These are phyloP conservation scores for Pichia heedii DNA, from an alignment of 805 yeast species.

Conservation along the genomic window DNA sequence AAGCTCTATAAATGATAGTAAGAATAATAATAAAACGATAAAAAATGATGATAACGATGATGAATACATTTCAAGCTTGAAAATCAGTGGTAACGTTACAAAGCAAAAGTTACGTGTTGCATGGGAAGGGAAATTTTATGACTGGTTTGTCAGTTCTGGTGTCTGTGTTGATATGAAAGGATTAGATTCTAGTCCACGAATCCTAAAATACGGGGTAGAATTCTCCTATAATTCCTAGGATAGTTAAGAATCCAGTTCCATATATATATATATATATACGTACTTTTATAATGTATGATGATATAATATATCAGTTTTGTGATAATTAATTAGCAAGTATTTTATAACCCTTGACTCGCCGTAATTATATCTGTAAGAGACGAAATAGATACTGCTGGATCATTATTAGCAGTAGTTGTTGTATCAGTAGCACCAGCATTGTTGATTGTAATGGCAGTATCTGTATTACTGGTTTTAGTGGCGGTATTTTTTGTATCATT, in stretches of 20 bases:
- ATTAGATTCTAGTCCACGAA: constrained; percentile 32
- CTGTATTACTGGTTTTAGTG: too few relatives aligned
- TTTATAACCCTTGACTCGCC: not conserved
- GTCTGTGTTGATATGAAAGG: constrained; percentile 40
- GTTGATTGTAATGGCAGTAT: too few relatives aligned
- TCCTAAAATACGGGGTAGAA: constrained; percentile 48
- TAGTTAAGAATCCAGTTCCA: too few relatives aligned
- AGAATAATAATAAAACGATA: not conserved
- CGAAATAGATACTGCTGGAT: not conserved
- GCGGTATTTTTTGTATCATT: too few relatives aligned
- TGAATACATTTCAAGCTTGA: constrained; percentile 47
- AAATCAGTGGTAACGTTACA: constrained; percentile 60
- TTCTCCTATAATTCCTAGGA: constrained; percentile 50
- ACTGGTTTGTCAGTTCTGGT: constrained; percentile 73
- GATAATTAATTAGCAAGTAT: not conserved
- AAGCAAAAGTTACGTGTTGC: constrained; percentile 52
- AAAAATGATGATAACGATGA: not conserved
- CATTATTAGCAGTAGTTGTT: not conserved
- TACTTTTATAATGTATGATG: too few relatives aligned
- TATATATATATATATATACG: too few relatives aligned
- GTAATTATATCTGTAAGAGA: not conserved
- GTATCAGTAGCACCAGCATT: too few relatives aligned
- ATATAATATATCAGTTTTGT: too few relatives aligned
- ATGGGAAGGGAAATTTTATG: constrained; percentile 86
- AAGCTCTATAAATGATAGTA: too few relatives aligned